These are phyloP conservation scores for Phylloporus gajari DNA, from an alignment of 1,284 basidiomycete species.

Conservation along the genomic window DNA sequence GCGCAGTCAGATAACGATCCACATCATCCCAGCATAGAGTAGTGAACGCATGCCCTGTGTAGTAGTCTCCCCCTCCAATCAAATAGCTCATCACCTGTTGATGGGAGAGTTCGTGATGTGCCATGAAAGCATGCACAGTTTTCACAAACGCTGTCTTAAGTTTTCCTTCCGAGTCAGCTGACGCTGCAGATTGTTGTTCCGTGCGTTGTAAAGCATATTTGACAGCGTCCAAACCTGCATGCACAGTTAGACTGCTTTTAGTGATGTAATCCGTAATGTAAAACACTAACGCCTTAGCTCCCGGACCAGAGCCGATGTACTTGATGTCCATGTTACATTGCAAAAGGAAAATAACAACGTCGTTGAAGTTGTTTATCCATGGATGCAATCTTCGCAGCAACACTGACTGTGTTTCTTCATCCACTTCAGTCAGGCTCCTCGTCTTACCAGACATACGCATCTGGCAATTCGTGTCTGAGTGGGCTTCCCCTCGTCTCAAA, in stretches of 20 bases:
- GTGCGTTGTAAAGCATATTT: background rate
- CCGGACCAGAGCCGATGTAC: background rate
- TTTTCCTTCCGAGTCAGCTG: too few species aligned
- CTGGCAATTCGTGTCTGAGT: too few species aligned
- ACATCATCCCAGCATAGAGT: background rate
- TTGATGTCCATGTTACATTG: too few species aligned
- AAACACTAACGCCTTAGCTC: background rate
- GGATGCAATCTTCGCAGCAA: background rate
- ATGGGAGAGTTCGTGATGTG: background rate
- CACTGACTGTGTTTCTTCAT: too few species aligned
- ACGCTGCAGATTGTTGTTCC: too few species aligned
- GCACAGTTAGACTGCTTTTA: background rate
- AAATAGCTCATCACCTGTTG: conserved; percentile 5
- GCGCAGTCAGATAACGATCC: background rate
- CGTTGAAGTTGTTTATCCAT: background rate
- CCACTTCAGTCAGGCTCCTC: too few species aligned
- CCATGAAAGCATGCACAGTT: background rate
- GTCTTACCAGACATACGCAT: too few species aligned
- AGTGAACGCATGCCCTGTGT: background rate
- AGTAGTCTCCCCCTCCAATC: background rate
- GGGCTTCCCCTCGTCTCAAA: too few species aligned
- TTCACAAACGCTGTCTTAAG: background rate
- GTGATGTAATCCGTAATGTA: conserved; percentile 1
- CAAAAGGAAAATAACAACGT: too few species aligned
- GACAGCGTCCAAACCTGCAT: background rate